Evolutionary conservation across 768 basidiomycete species (phyloP).

Genomic region (Thelephora ganbajun): DNA sequence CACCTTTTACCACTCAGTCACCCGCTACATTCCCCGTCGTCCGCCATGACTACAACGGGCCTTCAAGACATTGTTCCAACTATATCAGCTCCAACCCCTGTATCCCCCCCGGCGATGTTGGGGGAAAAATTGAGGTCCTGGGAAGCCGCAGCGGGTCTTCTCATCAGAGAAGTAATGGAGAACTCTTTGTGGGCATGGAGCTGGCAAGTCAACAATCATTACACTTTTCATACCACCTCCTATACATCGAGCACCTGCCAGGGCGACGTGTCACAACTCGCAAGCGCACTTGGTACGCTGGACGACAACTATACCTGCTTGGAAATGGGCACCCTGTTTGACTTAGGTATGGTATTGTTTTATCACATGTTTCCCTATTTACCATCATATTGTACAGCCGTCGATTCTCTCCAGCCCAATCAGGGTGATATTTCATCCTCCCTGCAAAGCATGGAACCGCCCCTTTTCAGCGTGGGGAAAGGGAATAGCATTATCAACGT

Average conservation of each 20-base stretch:
- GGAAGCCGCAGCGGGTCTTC: slow-evolving; percentile 47
- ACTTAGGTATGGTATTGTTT: slow-evolving; percentile 5
- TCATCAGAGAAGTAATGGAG: slow-evolving; percentile 62
- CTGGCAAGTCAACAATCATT: slow-evolving; percentile 32
- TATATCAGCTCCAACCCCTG: slow-evolving; percentile 66
- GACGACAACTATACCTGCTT: slow-evolving; percentile 26
- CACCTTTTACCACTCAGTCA: slow-evolving; percentile 47
- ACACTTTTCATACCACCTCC: slow-evolving; percentile 9
- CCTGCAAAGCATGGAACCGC: slow-evolving; percentile 29
- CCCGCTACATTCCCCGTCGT: slow-evolving; percentile 45
- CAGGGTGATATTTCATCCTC: background rate
- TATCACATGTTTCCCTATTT: background rate
- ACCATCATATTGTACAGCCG: background rate
- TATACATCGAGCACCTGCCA: slow-evolving; percentile 36
- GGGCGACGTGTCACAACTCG: slow-evolving; percentile 35
- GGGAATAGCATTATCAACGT: slow-evolving; percentile 57
- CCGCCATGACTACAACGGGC: slow-evolving; percentile 14
- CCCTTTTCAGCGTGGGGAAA: slow-evolving; percentile 53
- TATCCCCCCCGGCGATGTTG: slow-evolving; percentile 64
- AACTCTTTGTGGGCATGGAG: slow-evolving; percentile 56
- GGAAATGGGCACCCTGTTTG: slow-evolving; percentile 30
- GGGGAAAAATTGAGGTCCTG: slow-evolving; percentile 58
- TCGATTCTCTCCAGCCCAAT: background rate
- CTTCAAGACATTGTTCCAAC: slow-evolving; percentile 8
- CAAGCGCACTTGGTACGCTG: slow-evolving; percentile 27